Evolutionary conservation across 805 yeast species (phyloP), one percentile per base, ranked within the genome.

Genomic region (Candida sakaeoensis): DNA sequence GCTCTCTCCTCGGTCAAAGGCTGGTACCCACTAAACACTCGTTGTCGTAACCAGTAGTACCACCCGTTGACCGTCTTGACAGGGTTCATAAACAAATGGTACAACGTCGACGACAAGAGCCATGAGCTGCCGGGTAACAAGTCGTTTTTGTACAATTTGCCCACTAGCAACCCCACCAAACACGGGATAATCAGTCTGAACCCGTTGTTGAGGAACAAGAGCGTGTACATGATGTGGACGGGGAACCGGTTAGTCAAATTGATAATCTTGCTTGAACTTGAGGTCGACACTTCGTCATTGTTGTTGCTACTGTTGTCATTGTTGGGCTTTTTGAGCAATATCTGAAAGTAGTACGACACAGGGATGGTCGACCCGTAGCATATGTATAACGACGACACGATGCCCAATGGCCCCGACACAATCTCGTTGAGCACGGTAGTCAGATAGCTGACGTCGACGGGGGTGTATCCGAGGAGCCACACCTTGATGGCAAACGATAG

Each of bases 151-250:
- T 63, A 56, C 18, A 68, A 48, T 37, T 57, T 63, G 2, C 74
- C 74, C 5, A 67, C 47, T n/a, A 65, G 31, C 8, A 63, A 42
- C 1, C 74, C 74, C 6, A 63, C 54, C 6, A 61, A 38, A 28
- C 67, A 56, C 2, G 74, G 72, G 2, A 65, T 39, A 2, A 67
- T 28, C 10, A 70, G 62, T 23, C 42, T 36, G 36, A 61, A 31
- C 3, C 73, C 73, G 47, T 67, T 64, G 45, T 68, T 68, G 4
- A 68, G 37, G n/a, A 65, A 22, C 25, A 68, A 51, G 12, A 68
- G 41, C 4, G 63, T 55, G 44, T 53, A 68, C 2, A 65, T 30
- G 12, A 65, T 49, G 40, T 68, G 71, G n/a, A 68, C 49, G 31
- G 65, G 70, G 48, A 68, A 65, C 43, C 63, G 68, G 44, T 64